These are phyloP conservation scores for Aspergillus quadrilineatus DNA, from an alignment of 2,329 filamentous ascomycete genomes.

Conservation along the genomic window DNA sequence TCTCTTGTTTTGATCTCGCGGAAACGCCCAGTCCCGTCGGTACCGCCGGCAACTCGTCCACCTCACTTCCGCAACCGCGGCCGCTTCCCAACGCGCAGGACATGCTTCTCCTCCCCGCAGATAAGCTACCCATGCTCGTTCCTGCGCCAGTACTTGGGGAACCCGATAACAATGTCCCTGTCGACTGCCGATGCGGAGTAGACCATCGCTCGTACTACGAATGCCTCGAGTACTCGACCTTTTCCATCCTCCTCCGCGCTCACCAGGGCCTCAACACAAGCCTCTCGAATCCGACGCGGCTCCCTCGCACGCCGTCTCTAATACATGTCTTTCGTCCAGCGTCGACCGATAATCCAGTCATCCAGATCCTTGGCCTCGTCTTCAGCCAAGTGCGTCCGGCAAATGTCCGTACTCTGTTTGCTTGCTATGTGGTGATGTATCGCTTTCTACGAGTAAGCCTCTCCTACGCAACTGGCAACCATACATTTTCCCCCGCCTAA, in stretches of 20 bases:
- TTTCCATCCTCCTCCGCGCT: conserved; percentile 9
- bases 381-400: conserved; percentile 14
- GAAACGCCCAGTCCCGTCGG: conserved; percentile 1
- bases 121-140: conserved; percentile 10
- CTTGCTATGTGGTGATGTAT: conserved; percentile 14
- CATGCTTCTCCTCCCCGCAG: conserved; percentile 9
- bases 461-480: background rate
- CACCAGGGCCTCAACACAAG: conserved; percentile 15
- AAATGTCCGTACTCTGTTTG: conserved; percentile 13
- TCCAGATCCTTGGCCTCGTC: conserved; percentile 12
- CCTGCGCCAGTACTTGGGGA: conserved; percentile 7
- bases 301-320: conserved; percentile 10
- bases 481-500: background rate
- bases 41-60: background rate
- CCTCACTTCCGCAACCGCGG: background rate
- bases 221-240: conserved; percentile 14
- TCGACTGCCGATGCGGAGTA: conserved; percentile 14
- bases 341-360: conserved; percentile 15
- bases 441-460: conserved; percentile 10
- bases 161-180: conserved; percentile 11
- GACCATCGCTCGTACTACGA: conserved; percentile 12
- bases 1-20: conserved; percentile 1
- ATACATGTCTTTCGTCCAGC: conserved; percentile 13
- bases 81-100: conserved; percentile 6
- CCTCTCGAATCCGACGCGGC: conserved; percentile 11